Conservation (phyloP, 2,329 filamentous ascomycete species). For the Cytospora leucostoma region DNA sequence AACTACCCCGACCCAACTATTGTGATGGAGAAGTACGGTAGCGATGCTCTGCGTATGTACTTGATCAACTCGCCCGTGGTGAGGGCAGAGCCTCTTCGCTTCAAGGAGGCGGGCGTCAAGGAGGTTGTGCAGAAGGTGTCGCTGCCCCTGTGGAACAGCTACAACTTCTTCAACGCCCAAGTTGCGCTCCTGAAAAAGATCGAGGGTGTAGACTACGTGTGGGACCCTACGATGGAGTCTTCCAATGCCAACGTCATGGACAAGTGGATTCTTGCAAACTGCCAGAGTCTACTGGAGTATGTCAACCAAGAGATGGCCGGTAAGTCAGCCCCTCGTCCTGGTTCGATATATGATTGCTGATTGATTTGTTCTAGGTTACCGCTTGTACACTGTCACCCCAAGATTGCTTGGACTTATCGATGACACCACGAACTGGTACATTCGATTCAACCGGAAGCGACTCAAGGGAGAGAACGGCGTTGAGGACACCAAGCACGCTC, state of each 20-base stretch:
- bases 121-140: constrained; percentile 92
- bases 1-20: constrained; percentile 89
- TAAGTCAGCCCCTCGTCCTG: constrained; percentile 41
- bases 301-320: constrained; percentile 90
- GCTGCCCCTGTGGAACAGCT: constrained; percentile 92
- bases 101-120: constrained; percentile 91
- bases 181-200: constrained; percentile 85
- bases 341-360: constrained; percentile 22
- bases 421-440: constrained; percentile 98
- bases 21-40: constrained; percentile 85
- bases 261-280: constrained; percentile 89
- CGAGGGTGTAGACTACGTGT: constrained; percentile 73
- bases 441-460: constrained; percentile 87
- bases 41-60: constrained; percentile 90
- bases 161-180: constrained; percentile 94
- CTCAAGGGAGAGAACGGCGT: constrained; percentile 87
- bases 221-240: constrained; percentile 73
- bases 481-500: constrained; percentile 82
- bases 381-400: constrained; percentile 89
- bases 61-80: constrained; percentile 97
- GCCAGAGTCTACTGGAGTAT: constrained; percentile 86
- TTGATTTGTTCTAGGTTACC: constrained; percentile 54
- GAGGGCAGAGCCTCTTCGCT: constrained; percentile 83
- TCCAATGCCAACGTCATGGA: constrained; percentile 93
- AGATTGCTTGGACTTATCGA: constrained; percentile 82